Base-by-base conservation (phyloP, 176 grass and related monocot species). In the Metroxylon sagu region DNA sequence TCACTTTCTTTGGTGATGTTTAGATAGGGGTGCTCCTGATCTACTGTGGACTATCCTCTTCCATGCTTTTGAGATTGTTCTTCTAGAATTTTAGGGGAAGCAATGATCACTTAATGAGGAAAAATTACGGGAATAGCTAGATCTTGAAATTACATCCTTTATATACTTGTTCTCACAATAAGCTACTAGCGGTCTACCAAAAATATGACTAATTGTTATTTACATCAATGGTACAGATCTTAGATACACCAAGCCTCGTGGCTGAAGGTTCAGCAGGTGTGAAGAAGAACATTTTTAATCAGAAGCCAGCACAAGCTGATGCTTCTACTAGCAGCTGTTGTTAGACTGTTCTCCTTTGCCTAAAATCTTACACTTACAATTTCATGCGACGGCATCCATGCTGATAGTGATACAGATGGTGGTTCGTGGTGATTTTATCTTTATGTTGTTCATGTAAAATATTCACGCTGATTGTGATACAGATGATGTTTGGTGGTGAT, bases 251-350 rank as follows among this genome's bases (percentile, higher is more conserved):
- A 21, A 98, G 83, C 66, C 87, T 98, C 43, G 61, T 90, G 12
- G 70, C 93, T 0, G 87, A 92, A 59, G 93, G 85, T 26, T 89
- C 87, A 0, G 77, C 84, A 0, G 76, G 87, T 50, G 67, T 66
- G 25, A 88, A 98, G 73, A 88, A 90, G 73, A 98, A 92, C 49
- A 98, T 98, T 61, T 98, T 98, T 67, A 97, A 85, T 59, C 92
- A 97, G 72, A 97, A 91, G 75, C 65, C 83, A 3, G 80, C 86
- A 0, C 74, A 90, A 82, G 64, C 83, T 60, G 90, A 90, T 60
- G 71, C 74, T 5, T 79, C 83, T 0, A 74, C 71, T 59, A 76
- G 82, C 39, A 68, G 90, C 74, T 95, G 90, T 50, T 95, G 90
- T 69, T 95, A 74, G 80, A 35, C 21, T 18, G 50, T 68, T 69